phyloP scores from a whole-genome alignment of 139 green algal species.

The Spirogloea muscicola region DNA sequence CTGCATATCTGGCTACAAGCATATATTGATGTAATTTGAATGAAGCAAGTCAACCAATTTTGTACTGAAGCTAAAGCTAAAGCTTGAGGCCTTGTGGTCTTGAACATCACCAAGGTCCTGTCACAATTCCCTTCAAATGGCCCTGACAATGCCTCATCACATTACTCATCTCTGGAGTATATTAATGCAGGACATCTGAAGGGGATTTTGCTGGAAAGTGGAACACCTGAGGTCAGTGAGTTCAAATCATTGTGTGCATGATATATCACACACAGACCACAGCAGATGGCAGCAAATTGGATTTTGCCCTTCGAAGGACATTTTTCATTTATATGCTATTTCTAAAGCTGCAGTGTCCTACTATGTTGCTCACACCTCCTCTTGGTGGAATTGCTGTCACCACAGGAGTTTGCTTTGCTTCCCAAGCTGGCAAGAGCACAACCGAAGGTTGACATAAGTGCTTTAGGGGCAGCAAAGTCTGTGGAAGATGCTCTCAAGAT shows the following conservation, averaged over 20 bases:
- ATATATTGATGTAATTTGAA: too few species aligned
- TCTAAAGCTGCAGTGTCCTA: background rate
- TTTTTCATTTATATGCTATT: background rate
- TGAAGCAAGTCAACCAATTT: too few species aligned
- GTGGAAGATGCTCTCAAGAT: constrained; percentile 21
- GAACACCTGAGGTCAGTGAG: constrained; percentile 53
- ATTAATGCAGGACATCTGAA: constrained; percentile 53
- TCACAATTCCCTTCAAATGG: too few species aligned
- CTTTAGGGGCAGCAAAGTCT: constrained; percentile 9
- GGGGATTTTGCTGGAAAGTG: constrained; percentile 75
- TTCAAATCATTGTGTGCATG: background rate
- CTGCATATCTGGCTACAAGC: too few species aligned
- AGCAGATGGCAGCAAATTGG: background rate
- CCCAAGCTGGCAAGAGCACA: constrained; percentile 12
- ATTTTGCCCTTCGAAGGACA: background rate
- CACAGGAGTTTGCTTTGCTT: constrained; percentile 23
- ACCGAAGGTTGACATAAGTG: constrained; percentile 6
- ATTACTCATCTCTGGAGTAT: background rate
- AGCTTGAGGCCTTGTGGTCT: too few species aligned
- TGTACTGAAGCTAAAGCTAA: too few species aligned
- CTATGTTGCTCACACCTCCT: background rate
- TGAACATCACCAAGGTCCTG: too few species aligned
- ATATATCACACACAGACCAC: background rate
- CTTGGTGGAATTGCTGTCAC: background rate
- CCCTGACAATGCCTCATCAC: too few species aligned